A percentile compares a stretch with the other conserved stretches of the same genome.
phyloP scores from a whole-genome alignment of 2,329 filamentous ascomycete genomes.

The Diaporthe nobilis region DNA sequence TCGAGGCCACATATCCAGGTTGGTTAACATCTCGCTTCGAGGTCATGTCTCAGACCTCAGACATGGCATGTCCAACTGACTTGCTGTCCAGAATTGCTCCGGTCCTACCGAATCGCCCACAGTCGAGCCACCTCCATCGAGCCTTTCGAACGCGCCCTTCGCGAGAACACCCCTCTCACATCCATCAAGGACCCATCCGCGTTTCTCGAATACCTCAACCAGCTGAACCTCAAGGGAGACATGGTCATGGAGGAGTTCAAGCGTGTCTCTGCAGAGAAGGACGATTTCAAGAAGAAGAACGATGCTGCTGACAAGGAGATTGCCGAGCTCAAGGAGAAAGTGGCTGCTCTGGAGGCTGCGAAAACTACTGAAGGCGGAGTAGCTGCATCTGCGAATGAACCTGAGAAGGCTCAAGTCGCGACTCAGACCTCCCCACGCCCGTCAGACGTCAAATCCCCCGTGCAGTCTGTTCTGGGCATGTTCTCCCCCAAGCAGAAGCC shows the following conservation, averaged over 20 bases:
- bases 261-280: constrained; percentile 84
- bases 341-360: constrained; percentile 60
- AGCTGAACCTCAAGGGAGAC: constrained; percentile 86
- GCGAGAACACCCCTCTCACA: constrained; percentile 91
- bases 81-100: constrained; percentile 77
- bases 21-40: constrained; percentile 45
- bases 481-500: constrained; percentile 64
- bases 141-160: constrained; percentile 90
- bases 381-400: constrained; percentile 51
- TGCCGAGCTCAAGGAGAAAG: constrained; percentile 63
- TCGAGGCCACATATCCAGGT: constrained; percentile 91
- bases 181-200: constrained; percentile 89
- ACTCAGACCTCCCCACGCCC: constrained; percentile 44
- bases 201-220: constrained; percentile 90
- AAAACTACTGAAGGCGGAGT: constrained; percentile 45
- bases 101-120: constrained; percentile 93
- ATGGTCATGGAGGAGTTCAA: constrained; percentile 97
- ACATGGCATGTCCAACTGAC: constrained; percentile 36
- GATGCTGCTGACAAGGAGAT: constrained; percentile 65
- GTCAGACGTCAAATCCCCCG: constrained; percentile 60
- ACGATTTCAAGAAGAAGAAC: constrained; percentile 82
- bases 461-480: constrained; percentile 62
- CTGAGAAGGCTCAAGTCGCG: constrained; percentile 47
- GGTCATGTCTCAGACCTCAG: constrained; percentile 6
- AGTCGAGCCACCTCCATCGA: constrained; percentile 89